Conservation (phyloP, 352 stramenopile genomes). For the Blastocystis hominis region DNA sequence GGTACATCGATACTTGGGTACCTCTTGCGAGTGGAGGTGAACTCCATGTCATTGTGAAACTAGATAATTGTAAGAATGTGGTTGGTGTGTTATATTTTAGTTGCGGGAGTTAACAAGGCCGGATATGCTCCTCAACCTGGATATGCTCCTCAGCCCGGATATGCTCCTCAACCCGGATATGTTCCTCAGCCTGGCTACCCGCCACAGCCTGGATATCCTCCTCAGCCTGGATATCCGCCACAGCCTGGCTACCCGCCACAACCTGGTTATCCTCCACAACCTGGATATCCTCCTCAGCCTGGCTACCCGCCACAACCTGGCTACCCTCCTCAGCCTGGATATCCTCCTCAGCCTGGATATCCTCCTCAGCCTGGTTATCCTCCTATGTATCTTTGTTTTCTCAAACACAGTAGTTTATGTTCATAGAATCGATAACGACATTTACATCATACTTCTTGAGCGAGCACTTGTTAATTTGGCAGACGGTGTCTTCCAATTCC, state of each 20-base stretch:
- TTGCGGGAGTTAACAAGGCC: too few relatives aligned
- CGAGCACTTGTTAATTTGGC: constrained; percentile 42
- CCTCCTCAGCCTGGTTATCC: not conserved
- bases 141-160: not conserved
- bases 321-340: not conserved
- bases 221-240: not conserved
- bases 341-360: not conserved
- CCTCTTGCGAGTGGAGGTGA: not conserved
- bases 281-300: constrained; percentile 9
- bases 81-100: not conserved
- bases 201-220: not conserved
- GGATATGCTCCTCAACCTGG: not conserved
- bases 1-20: constrained; percentile 2
- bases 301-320: constrained; percentile 11
- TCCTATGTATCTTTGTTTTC: not conserved
- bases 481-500: constrained; percentile 38
- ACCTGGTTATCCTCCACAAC: not conserved
- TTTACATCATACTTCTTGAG: constrained; percentile 45
- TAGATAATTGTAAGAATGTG: not conserved
- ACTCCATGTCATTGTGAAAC: not conserved
- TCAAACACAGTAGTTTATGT: not conserved
- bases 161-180: not conserved
- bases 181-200: not conserved
- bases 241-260: constrained; percentile 2
- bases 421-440: not conserved